Evolutionary conservation across 2,329 filamentous ascomycete species (phyloP).

Genomic region (Apiospora arundinis): DNA sequence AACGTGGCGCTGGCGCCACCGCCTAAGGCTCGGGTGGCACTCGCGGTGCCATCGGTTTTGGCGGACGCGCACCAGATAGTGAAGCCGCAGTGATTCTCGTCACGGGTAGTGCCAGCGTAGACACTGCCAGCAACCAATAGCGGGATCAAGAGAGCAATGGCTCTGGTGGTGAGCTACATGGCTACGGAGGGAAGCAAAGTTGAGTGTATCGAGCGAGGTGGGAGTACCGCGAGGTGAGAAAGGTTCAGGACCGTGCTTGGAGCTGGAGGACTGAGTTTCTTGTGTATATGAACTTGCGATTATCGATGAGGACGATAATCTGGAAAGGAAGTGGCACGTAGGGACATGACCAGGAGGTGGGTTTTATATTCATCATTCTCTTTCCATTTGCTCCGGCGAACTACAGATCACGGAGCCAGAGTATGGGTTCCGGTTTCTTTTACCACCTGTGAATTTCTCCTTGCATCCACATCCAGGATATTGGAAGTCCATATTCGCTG

Average conservation of each 20-base stretch:
- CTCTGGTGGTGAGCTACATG: background rate
- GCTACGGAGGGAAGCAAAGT: background rate
- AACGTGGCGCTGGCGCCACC: background rate
- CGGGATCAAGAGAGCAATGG: background rate
- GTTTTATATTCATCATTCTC: too few relatives aligned
- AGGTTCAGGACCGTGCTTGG: background rate
- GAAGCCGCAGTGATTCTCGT: conserved; percentile 2
- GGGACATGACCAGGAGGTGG: too few relatives aligned
- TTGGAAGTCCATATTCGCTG: too few relatives aligned
- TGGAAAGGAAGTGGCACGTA: too few relatives aligned
- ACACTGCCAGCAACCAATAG: background rate
- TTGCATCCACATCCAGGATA: too few relatives aligned
- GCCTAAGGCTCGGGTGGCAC: background rate
- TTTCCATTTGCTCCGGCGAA: too few relatives aligned
- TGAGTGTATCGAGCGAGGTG: background rate
- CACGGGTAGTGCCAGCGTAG: background rate
- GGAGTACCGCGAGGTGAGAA: background rate
- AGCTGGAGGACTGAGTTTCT: background rate
- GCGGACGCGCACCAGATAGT: background rate
- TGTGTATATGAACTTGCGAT: background rate
- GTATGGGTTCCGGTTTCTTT: too few relatives aligned
- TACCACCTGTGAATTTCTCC: too few relatives aligned
- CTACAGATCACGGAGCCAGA: too few relatives aligned
- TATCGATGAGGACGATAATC: too few relatives aligned
- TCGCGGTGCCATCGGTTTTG: background rate